Evolutionary conservation across 208 protist species (phyloP).

Genomic region (Trypanosoma vivax): DNA sequence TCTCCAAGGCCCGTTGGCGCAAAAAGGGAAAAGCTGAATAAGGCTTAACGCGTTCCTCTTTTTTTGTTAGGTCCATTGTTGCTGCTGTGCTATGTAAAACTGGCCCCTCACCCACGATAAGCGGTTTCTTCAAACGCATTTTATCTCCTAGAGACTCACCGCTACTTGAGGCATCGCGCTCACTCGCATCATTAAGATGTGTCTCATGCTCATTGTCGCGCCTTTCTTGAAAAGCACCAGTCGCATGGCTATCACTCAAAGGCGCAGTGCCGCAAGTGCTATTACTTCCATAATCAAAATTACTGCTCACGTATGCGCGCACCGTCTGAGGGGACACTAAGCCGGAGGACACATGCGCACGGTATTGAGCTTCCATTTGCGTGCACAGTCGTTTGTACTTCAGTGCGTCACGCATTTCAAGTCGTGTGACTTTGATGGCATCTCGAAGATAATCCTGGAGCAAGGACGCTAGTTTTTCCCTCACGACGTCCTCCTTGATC

Average conservation of each 20-base stretch:
- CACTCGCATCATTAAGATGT: no score
- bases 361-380: slow-evolving; percentile 51
- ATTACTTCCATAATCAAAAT: no score
- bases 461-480: slow-evolving; percentile 68
- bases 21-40: slow-evolving; percentile 81
- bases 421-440: slow-evolving; percentile 43
- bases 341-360: slow-evolving; percentile 41
- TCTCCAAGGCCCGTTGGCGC: slow-evolving; percentile 67
- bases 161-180: no score
- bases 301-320: slow-evolving; percentile 42
- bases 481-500: slow-evolving; percentile 47
- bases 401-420: slow-evolving; percentile 51
- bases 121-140: slow-evolving; percentile 35
- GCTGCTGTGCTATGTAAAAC: slow-evolving; percentile 52
- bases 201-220: no score
- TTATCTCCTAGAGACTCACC: no score
- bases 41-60: slow-evolving; percentile 13
- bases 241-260: no score
- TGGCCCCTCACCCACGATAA: slow-evolving; percentile 40
- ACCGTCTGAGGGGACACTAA: slow-evolving; percentile 32
- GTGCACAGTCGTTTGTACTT: slow-evolving; percentile 65
- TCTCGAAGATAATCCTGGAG: slow-evolving; percentile 79
- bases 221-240: no score
- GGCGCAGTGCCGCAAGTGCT: no score
- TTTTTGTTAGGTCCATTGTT: slow-evolving; percentile 31